Percentiles rank a stretch among this genome's conserved stretches.
Evolutionary conservation across 257 asterid genomes (phyloP).

Genomic region (Thymus quinquecostatus): DNA sequence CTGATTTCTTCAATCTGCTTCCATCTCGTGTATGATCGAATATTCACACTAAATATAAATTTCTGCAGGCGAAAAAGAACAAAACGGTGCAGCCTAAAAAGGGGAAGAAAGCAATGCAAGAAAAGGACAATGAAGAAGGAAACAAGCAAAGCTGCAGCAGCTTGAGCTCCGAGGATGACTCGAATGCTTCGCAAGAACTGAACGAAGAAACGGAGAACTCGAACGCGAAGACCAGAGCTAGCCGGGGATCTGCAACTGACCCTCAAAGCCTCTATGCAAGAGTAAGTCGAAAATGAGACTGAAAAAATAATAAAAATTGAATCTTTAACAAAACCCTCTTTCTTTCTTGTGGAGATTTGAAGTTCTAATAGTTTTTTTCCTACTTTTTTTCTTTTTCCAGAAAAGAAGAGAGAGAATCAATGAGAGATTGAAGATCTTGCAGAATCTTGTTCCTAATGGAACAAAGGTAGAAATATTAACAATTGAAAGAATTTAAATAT

Average conservation of each 20-base stretch:
- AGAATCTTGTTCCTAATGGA: constrained; percentile 87
- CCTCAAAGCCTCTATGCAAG: constrained; percentile 92
- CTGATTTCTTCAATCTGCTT: background rate
- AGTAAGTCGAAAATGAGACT: constrained; percentile 40
- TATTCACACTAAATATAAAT: background rate
- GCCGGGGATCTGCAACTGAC: constrained; percentile 80
- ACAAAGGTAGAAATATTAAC: constrained; percentile 54
- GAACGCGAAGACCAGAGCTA: constrained; percentile 55
- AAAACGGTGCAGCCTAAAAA: constrained; percentile 39
- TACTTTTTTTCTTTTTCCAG: constrained; percentile 39
- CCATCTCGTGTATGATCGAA: background rate
- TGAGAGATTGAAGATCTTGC: constrained; percentile 83
- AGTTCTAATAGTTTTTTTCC: background rate
- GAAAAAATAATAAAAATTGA: background rate
- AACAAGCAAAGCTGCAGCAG: constrained; percentile 40
- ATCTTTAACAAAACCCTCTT: background rate
- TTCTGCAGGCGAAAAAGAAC: constrained; percentile 46
- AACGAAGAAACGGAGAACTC: constrained; percentile 30
- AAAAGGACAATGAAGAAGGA: constrained; percentile 40
- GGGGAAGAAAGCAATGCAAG: constrained; percentile 42
- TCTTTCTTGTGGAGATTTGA: background rate
- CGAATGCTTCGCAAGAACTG: constrained; percentile 55
- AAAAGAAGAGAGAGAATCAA: constrained; percentile 85
- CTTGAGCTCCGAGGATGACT: constrained; percentile 59
- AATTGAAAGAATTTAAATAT: background rate